phyloP scores from a whole-genome alignment of 106 monocot genomes.

The Agapanthus africanus region DNA sequence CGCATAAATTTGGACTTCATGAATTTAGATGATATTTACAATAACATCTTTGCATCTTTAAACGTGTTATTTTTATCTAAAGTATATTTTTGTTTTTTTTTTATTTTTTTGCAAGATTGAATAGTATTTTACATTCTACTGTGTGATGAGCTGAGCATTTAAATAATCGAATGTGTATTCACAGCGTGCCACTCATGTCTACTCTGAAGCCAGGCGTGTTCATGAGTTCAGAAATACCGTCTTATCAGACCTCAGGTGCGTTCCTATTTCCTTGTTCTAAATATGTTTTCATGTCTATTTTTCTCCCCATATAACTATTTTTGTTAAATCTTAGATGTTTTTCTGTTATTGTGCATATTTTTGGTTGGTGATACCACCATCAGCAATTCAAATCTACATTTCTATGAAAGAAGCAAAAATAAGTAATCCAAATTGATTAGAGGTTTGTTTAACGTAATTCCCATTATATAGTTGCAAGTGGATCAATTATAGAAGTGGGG shows the following conservation, averaged over 20 bases:
- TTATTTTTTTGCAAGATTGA: too few relatives aligned
- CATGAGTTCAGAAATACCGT: conserved; percentile 70
- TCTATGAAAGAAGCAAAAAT: too few relatives aligned
- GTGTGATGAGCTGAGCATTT: background rate
- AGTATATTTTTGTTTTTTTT: too few relatives aligned
- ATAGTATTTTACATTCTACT: too few relatives aligned
- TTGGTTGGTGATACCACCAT: background rate
- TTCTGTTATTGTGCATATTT: background rate
- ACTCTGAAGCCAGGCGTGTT: conserved; percentile 74
- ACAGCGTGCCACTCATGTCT: conserved; percentile 79
- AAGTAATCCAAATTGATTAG: too few relatives aligned
- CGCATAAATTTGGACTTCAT: too few relatives aligned
- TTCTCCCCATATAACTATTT: background rate
- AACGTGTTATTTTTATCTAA: too few relatives aligned
- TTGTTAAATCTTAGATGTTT: background rate
- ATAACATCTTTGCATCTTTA: too few relatives aligned
- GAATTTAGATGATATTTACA: too few relatives aligned
- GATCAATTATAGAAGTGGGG: too few relatives aligned
- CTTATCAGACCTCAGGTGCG: conserved; percentile 48
- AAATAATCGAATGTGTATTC: background rate
- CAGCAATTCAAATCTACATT: background rate
- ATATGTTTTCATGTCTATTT: background rate
- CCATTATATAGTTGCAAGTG: too few relatives aligned
- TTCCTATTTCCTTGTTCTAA: background rate
- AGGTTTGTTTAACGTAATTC: too few relatives aligned